Evolutionary conservation across 371 early-diverging fungal genomes (phyloP).

Genomic region (Actinomortierella wolfii): DNA sequence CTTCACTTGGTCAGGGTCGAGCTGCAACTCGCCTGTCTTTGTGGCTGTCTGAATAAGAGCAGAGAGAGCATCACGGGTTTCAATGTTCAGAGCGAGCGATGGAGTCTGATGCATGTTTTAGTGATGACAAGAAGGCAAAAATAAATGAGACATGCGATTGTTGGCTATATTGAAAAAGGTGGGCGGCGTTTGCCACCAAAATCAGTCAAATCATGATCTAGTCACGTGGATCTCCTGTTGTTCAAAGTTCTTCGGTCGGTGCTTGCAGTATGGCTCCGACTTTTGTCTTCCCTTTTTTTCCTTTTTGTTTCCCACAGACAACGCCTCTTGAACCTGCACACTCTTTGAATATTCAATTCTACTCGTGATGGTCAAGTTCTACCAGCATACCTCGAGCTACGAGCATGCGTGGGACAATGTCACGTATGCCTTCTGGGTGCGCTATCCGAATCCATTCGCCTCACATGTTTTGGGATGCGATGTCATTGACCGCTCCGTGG

Average conservation of each 20-base stretch:
- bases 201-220: not conserved
- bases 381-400: conserved; percentile 74
- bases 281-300: no score
- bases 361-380: conserved; percentile 70
- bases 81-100: conserved; percentile 23
- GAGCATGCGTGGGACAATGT: conserved; percentile 87
- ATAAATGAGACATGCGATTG: not conserved
- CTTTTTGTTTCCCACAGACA: no score
- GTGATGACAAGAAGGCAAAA: not conserved
- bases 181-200: not conserved
- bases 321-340: no score
- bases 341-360: no score
- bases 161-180: not conserved
- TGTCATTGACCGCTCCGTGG: conserved; percentile 87
- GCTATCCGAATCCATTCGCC: conserved; percentile 98
- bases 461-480: conserved; percentile 92
- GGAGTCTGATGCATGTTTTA: not conserved
- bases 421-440: conserved; percentile 87
- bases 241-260: no score
- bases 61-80: conserved; percentile 32
- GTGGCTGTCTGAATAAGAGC: conserved; percentile 28
- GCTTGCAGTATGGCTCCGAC: no score
- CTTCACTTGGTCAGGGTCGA: conserved; percentile 40
- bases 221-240: not conserved
- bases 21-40: conserved; percentile 38